phyloP scores from a whole-genome alignment of 1,139 yeast genomes.

The Zygoascus meyerae region DNA sequence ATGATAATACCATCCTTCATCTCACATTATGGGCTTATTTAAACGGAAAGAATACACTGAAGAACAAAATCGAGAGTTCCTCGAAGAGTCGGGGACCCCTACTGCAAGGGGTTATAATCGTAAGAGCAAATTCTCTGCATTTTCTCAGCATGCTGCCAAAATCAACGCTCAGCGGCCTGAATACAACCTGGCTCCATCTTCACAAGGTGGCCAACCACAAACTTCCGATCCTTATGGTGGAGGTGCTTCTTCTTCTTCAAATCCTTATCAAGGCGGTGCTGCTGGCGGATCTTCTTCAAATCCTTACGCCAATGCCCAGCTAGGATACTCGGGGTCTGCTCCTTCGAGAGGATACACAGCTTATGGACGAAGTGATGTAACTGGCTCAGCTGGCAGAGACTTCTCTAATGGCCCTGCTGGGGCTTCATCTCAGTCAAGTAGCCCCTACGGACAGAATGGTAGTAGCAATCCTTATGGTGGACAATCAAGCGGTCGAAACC shows the following conservation, averaged over 20 bases:
- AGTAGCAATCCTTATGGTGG: no score
- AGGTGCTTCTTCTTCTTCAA: no score
- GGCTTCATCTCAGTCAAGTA: no score
- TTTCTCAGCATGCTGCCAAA: slow-evolving; percentile 29
- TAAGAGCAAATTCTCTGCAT: slow-evolving; percentile 33
- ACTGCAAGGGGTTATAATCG: slow-evolving; percentile 23
- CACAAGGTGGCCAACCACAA: background rate
- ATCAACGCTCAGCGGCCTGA: slow-evolving; percentile 15
- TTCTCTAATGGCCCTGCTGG: background rate
- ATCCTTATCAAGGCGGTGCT: background rate
- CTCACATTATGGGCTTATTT: slow-evolving; percentile 6
- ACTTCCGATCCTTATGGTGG: background rate
- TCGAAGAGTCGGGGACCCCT: slow-evolving; percentile 29
- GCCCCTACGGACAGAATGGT: no score
- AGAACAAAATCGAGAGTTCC: slow-evolving; percentile 31
- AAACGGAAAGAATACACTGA: slow-evolving; percentile 31
- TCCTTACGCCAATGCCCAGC: slow-evolving; percentile 17
- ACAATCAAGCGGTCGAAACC: background rate
- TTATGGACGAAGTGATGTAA: slow-evolving; percentile 4
- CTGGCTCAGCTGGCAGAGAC: background rate
- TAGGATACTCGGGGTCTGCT: slow-evolving; percentile 10
- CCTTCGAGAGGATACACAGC: slow-evolving; percentile 6
- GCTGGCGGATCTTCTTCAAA: slow-evolving; percentile 6
- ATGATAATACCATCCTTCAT: no score
- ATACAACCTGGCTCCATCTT: background rate